A percentile compares a stretch with the other conserved stretches of the same genome.
These are phyloP conservation scores for Copromyces sp. DNA, from an alignment of 495 filamentous ascomycete genomes.

Conservation along the genomic window DNA sequence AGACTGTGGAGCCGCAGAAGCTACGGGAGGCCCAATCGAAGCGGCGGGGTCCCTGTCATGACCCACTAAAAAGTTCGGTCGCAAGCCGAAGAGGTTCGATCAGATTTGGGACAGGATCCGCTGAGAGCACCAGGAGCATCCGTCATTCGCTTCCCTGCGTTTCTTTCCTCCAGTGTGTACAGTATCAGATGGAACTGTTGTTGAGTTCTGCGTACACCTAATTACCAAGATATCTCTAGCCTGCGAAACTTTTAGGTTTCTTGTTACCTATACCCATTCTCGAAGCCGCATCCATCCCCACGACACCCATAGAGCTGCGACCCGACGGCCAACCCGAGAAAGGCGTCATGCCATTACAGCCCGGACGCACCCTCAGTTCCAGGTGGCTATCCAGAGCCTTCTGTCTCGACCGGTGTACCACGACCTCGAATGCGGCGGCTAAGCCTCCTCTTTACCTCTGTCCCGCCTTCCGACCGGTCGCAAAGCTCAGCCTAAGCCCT, in stretches of 20 bases:
- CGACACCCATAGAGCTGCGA: not conserved
- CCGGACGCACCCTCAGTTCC: conserved; percentile 13
- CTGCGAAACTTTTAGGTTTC: not conserved
- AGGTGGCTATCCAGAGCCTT: conserved; percentile 35
- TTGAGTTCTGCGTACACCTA: not conserved
- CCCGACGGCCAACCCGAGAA: not conserved
- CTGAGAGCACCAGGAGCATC: not conserved
- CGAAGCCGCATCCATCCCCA: not conserved
- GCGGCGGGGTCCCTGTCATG: not conserved
- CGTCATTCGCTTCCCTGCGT: not conserved
- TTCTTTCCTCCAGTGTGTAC: not conserved
- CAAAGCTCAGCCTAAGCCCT: not conserved
- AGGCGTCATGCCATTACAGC: conserved; percentile 12
- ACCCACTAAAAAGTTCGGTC: not conserved
- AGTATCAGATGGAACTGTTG: not conserved
- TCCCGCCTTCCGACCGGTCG: conserved; percentile 21
- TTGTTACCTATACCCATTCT: not conserved
- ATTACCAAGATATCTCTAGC: not conserved
- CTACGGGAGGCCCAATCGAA: not conserved
- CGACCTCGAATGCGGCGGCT: conserved; percentile 5
- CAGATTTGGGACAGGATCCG: not conserved
- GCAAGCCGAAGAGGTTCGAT: not conserved
- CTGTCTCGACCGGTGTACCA: conserved; percentile 24
- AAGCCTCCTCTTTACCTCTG: conserved; percentile 36
- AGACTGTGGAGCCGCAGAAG: not conserved